phyloP scores from a whole-genome alignment of 1,139 yeast genomes.

The Yamadazyma kanchanaburiensis region DNA sequence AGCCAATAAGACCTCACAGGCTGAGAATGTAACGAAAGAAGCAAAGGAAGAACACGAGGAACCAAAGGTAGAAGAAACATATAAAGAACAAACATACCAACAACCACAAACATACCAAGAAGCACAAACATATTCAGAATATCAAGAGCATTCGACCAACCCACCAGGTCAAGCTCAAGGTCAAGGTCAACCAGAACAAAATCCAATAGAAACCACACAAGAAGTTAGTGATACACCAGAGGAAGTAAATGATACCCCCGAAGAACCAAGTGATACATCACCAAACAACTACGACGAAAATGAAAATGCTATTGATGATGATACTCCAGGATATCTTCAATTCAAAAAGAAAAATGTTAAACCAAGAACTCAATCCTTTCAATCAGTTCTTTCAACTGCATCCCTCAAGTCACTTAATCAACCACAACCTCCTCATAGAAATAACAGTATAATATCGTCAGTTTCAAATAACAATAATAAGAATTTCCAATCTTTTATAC shows the following conservation, averaged over 20 bases:
- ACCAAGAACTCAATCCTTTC: slow-evolving; percentile 58
- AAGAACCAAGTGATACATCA: slow-evolving; percentile 1
- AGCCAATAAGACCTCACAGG: background rate
- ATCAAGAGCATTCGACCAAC: too few species aligned
- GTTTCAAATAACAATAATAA: slow-evolving; percentile 17
- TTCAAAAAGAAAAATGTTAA: slow-evolving; percentile 55
- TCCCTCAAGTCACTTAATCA: slow-evolving; percentile 49
- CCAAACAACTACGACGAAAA: slow-evolving; percentile 3
- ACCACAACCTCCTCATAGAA: slow-evolving; percentile 15
- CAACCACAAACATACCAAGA: slow-evolving; percentile 2
- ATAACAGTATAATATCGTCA: slow-evolving; percentile 19
- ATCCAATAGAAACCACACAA: too few species aligned
- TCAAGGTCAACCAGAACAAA: too few species aligned
- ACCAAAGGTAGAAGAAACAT: background rate
- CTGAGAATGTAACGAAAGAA: background rate
- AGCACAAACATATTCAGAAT: too few species aligned
- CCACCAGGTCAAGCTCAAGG: too few species aligned
- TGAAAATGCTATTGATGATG: slow-evolving; percentile 2
- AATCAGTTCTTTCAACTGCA: slow-evolving; percentile 61
- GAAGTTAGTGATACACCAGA: slow-evolving; percentile 2
- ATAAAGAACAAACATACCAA: slow-evolving; percentile 2
- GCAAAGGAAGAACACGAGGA: background rate
- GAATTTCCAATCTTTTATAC: slow-evolving; percentile 47
- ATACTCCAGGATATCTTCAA: slow-evolving; percentile 1
- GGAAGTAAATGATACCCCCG: background rate